Conservation (phyloP, 2,329 filamentous ascomycete species). For the Fusarium proliferatum region DNA sequence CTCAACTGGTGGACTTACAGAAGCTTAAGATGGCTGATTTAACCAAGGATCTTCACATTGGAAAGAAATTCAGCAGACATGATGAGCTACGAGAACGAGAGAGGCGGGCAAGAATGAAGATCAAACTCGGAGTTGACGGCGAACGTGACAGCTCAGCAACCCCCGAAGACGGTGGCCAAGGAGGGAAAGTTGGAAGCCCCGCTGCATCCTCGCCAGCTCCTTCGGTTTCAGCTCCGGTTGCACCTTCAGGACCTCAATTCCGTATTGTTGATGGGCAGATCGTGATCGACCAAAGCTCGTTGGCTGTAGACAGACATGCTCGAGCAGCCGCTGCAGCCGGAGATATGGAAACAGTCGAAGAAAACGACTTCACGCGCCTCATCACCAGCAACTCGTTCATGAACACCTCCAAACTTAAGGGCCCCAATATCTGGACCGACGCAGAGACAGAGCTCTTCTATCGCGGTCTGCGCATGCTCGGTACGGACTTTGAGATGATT, state of each 20-base stretch:
- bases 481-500: conserved; percentile 86
- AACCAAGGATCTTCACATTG: conserved; percentile 75
- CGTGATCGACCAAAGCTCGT: conserved; percentile 74
- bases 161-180: conserved; percentile 30
- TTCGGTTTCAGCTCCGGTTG: conserved; percentile 43
- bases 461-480: conserved; percentile 78
- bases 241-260: conserved; percentile 62
- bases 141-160: conserved; percentile 38
- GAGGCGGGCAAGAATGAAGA: conserved; percentile 54
- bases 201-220: conserved; percentile 39
- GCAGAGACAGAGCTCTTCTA: conserved; percentile 81
- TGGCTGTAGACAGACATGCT: conserved; percentile 76
- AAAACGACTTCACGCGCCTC: conserved; percentile 80
- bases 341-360: conserved; percentile 73
- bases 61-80: conserved; percentile 80
- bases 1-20: conserved; percentile 71
- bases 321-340: conserved; percentile 63
- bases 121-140: conserved; percentile 46
- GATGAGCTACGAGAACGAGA: conserved; percentile 77
- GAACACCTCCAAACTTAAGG: conserved; percentile 69
- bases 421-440: conserved; percentile 76
- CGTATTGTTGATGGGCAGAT: conserved; percentile 78
- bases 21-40: conserved; percentile 79
- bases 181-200: conserved; percentile 39
- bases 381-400: conserved; percentile 77